Conservation (phyloP, 1,284 basidiomycete species). For the Grifola frondosa region DNA sequence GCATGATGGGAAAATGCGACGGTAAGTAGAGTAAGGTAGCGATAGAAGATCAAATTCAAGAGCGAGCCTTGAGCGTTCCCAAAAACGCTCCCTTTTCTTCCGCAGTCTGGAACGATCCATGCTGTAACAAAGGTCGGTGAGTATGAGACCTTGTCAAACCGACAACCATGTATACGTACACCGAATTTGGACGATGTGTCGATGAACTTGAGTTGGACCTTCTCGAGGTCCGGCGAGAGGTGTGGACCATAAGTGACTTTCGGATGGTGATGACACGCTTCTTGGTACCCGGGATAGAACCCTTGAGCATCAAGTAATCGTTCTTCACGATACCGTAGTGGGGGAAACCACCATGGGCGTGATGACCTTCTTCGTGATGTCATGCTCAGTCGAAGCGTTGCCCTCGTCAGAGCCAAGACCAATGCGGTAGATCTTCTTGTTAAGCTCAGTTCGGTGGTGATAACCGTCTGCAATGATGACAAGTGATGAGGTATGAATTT, state of each 20-base stretch:
- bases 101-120: conserved; percentile 93
- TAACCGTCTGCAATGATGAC: conserved; percentile 74
- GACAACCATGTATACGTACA: conserved; percentile 43
- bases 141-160: neutral
- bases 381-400: conserved; percentile 93
- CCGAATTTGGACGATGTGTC: conserved; percentile 96
- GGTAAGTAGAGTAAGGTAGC: conserved; percentile 15
- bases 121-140: conserved; percentile 44
- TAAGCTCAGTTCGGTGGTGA: conserved; percentile 97
- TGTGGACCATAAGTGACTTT: conserved; percentile 87
- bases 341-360: conserved; percentile 99
- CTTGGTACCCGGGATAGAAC: conserved; percentile 92
- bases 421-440: conserved; percentile 99
- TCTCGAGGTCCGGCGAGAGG: conserved; percentile 90
- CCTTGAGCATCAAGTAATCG: conserved; percentile 97
- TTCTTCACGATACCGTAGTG: conserved; percentile 99
- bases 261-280: conserved; percentile 96
- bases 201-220: conserved; percentile 98
- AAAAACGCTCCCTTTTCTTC: conserved; percentile 96
- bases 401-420: conserved; percentile 77
- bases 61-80: conserved; percentile 84
- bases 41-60: conserved; percentile 41
- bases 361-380: conserved; percentile 93
- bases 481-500: neutral
- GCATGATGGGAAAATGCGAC: conserved; percentile 29